These are phyloP conservation scores for Talaromyces stipitatus DNA, from an alignment of 495 filamentous ascomycete species.

Conservation along the genomic window DNA sequence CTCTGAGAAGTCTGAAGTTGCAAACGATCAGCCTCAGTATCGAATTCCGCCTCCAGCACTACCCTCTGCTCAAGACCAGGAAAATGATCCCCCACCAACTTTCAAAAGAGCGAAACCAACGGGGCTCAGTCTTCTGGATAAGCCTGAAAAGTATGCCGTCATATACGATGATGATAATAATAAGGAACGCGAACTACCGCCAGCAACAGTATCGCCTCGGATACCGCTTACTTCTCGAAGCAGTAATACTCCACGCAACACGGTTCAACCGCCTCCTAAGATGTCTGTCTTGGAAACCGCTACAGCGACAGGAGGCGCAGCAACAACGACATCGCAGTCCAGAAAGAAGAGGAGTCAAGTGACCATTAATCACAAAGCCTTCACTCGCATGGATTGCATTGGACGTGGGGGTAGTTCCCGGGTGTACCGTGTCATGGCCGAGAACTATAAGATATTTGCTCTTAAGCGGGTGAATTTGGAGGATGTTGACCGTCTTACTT, in stretches of 20 bases:
- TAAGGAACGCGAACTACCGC: slow-evolving; percentile 28
- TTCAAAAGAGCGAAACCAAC: slow-evolving; percentile 64
- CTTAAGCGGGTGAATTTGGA: slow-evolving; percentile 89
- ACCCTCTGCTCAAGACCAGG: slow-evolving; percentile 61
- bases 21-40: slow-evolving; percentile 48
- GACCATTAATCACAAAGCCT: slow-evolving; percentile 83
- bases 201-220: slow-evolving; percentile 50
- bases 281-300: slow-evolving; percentile 93
- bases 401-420: slow-evolving; percentile 87
- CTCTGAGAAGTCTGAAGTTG: slow-evolving; percentile 30
- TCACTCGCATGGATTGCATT: slow-evolving; percentile 80
- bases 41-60: slow-evolving; percentile 53
- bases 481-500: slow-evolving; percentile 73
- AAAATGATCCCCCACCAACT: slow-evolving; percentile 71
- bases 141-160: slow-evolving; percentile 48
- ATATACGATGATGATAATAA: slow-evolving; percentile 43
- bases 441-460: slow-evolving; percentile 90
- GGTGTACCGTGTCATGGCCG: slow-evolving; percentile 94
- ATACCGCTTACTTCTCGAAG: slow-evolving; percentile 64
- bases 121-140: slow-evolving; percentile 48
- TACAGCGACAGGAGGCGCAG: slow-evolving; percentile 74
- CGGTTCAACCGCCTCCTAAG: slow-evolving; percentile 83
- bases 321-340: slow-evolving; percentile 58
- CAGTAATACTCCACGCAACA: slow-evolving; percentile 74
- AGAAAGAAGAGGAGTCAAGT: slow-evolving; percentile 71